A percentile compares a stretch with the other conserved stretches of the same genome.
Evolutionary conservation across 352 stramenopile genomes (phyloP).

Genomic region (Phytophthora megakarya): DNA sequence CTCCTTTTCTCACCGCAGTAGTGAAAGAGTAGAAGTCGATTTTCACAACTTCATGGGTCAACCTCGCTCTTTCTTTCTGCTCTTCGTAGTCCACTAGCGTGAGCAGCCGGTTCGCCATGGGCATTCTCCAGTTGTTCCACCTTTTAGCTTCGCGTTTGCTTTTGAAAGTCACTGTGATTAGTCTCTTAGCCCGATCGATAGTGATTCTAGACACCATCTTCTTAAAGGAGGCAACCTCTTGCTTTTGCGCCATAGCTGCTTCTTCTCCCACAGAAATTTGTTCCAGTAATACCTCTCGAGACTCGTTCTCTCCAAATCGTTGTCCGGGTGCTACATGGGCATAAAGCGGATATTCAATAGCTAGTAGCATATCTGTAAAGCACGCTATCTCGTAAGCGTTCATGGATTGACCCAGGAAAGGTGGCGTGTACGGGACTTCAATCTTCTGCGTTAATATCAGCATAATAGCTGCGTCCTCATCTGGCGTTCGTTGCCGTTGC

Average conservation of each 20-base stretch:
- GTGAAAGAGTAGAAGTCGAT: slow-evolving; percentile 8
- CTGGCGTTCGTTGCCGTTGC: background rate
- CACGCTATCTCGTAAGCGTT: background rate
- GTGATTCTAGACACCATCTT: background rate
- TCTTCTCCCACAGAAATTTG: background rate
- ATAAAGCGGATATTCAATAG: slow-evolving; percentile 14
- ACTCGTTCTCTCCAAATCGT: background rate
- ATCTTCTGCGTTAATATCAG: slow-evolving; percentile 13
- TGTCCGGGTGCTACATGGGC: slow-evolving; percentile 13
- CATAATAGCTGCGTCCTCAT: background rate
- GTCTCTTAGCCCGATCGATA: background rate
- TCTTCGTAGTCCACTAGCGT: background rate
- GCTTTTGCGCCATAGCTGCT: background rate
- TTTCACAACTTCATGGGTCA: background rate
- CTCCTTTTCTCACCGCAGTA: background rate
- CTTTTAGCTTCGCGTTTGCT: background rate
- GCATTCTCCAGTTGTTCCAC: background rate
- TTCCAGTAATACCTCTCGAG: background rate
- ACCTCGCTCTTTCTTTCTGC: background rate
- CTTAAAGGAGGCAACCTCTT: background rate
- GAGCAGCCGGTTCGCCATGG: background rate
- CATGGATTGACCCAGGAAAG: slow-evolving; percentile 13
- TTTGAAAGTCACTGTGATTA: slow-evolving; percentile 2
- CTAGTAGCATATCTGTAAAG: slow-evolving; percentile 9
- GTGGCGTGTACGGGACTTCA: background rate